Evolutionary conservation across 1,284 basidiomycete genomes (phyloP).

Genomic region (Sanghuangporus sanghuang): DNA sequence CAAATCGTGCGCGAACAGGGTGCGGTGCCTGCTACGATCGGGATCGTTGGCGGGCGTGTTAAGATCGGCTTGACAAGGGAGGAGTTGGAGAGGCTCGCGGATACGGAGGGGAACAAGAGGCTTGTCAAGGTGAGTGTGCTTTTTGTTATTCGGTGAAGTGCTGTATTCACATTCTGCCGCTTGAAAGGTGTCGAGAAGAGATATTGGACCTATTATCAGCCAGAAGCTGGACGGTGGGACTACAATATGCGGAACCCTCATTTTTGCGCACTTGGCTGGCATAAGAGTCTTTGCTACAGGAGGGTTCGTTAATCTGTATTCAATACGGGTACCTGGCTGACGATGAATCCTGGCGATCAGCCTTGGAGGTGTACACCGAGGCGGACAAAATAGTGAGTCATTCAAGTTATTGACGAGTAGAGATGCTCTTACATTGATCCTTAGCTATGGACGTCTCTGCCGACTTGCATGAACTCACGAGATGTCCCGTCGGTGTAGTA

Average conservation of each 20-base stretch:
- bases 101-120: constrained; percentile 38
- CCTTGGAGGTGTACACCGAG: constrained; percentile 90
- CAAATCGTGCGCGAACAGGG: constrained; percentile 72
- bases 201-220: constrained; percentile 77
- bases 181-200: constrained; percentile 85
- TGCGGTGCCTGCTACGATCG: constrained; percentile 88
- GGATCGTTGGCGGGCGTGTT: constrained; percentile 76
- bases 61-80: constrained; percentile 74
- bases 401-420: constrained; percentile 11
- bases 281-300: constrained; percentile 86
- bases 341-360: constrained; percentile 31
- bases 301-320: constrained; percentile 43
- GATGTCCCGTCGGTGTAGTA: constrained; percentile 85
- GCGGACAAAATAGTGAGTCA: constrained; percentile 74
- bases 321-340: background rate
- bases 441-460: constrained; percentile 94
- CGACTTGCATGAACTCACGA: constrained; percentile 78
- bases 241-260: constrained; percentile 86
- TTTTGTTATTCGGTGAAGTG: constrained; percentile 22
- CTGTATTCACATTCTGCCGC: background rate
- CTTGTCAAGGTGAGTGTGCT: constrained; percentile 22
- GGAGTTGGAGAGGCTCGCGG: constrained; percentile 73
- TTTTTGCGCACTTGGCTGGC: constrained; percentile 76
- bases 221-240: constrained; percentile 77
- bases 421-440: constrained; percentile 4